Percentiles rank a stretch among this genome's conserved stretches.
Conservation (phyloP, 1,284 basidiomycete genomes). For the Boletus semigastroideus region DNA sequence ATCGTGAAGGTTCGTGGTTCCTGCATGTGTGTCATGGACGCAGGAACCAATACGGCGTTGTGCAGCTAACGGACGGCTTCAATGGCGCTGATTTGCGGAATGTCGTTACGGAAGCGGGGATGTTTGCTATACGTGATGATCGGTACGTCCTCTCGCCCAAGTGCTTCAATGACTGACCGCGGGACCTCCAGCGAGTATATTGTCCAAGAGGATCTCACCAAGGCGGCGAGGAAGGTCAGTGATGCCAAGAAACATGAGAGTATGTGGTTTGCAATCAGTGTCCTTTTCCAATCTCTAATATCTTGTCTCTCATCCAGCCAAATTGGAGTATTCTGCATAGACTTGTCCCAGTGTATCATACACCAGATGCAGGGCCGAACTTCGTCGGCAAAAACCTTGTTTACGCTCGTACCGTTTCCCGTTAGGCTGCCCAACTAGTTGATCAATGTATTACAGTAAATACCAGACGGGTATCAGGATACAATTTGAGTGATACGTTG, state of each 20-base stretch:
- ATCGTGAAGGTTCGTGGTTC: slow-evolving; percentile 78
- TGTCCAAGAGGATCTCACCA: slow-evolving; percentile 94
- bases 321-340: slow-evolving; percentile 58
- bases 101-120: slow-evolving; percentile 96
- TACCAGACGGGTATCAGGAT: too few relatives aligned
- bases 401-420: too few relatives aligned
- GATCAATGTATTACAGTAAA: too few relatives aligned
- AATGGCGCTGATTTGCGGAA: slow-evolving; percentile 97
- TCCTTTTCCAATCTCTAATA: slow-evolving; percentile 4
- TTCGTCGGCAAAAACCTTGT: too few relatives aligned
- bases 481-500: too few relatives aligned
- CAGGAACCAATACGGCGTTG: neutral
- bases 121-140: slow-evolving; percentile 98
- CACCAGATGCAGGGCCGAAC: too few relatives aligned
- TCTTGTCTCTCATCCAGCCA: slow-evolving; percentile 39
- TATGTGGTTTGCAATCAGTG: slow-evolving; percentile 38
- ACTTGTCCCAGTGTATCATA: slow-evolving; percentile 16
- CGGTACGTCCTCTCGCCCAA: slow-evolving; percentile 46
- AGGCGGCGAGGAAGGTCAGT: slow-evolving; percentile 95
- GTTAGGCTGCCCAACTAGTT: too few relatives aligned
- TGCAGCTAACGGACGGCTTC: slow-evolving; percentile 84
- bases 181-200: slow-evolving; percentile 70
- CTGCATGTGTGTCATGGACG: neutral
- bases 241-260: slow-evolving; percentile 97
- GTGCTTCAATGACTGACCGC: neutral